phyloP scores from a whole-genome alignment of 1,284 basidiomycete species.

The Ustilago esculenta region DNA sequence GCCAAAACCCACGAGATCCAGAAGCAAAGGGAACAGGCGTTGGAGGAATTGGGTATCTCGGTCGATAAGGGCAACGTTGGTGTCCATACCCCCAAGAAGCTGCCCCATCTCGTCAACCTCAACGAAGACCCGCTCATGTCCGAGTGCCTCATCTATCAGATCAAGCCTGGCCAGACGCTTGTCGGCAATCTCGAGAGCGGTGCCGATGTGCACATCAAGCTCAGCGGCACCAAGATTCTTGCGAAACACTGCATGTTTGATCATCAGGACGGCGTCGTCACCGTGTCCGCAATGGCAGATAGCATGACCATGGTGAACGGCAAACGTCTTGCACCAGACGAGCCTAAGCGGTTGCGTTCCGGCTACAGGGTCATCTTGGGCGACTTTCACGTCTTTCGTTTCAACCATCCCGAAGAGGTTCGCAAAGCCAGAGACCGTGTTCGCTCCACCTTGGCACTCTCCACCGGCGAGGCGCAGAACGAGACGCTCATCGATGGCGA shows the following conservation, averaged over 20 bases:
- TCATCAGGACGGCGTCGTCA: constrained; percentile 84
- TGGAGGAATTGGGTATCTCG: constrained; percentile 96
- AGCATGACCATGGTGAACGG: constrained; percentile 90
- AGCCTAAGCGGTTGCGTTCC: constrained; percentile 74
- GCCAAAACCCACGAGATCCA: constrained; percentile 91
- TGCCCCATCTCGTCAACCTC: constrained; percentile 62
- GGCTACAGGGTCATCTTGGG: constrained; percentile 96
- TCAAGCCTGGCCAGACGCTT: constrained; percentile 85
- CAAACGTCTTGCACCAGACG: constrained; percentile 69
- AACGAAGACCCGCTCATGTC: constrained; percentile 70
- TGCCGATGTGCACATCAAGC: constrained; percentile 74
- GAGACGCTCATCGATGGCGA: constrained; percentile 44
- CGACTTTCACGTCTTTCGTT: constrained; percentile 96
- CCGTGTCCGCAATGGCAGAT: constrained; percentile 78
- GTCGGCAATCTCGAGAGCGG: constrained; percentile 66
- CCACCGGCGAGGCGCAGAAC: constrained; percentile 51
- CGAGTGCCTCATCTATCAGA: constrained; percentile 76
- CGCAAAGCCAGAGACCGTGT: constrained; percentile 57
- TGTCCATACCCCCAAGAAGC: constrained; percentile 95
- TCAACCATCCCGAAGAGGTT: constrained; percentile 73
- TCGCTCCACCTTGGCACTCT: constrained; percentile 49
- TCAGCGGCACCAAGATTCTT: constrained; percentile 90
- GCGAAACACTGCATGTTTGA: constrained; percentile 92
- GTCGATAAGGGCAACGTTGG: constrained; percentile 95
- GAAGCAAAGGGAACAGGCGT: constrained; percentile 92